phyloP scores from a whole-genome alignment of 2,329 filamentous ascomycete genomes.

The Lecanicillium sp. region DNA sequence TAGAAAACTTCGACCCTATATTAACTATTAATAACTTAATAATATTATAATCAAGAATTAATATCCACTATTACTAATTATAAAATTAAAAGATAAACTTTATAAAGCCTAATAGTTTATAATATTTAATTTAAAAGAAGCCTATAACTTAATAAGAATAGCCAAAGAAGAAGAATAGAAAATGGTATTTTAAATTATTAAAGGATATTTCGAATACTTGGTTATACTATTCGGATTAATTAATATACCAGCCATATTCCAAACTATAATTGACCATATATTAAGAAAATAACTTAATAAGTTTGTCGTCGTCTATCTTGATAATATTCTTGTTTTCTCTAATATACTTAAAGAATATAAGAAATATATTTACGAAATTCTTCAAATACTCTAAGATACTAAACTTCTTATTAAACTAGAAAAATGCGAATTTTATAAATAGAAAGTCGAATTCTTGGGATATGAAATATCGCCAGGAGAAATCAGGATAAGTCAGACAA shows the following conservation, averaged over 20 bases:
- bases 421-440: not conserved
- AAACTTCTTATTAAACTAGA: not conserved
- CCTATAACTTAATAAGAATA: not conserved
- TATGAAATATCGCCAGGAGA: not conserved
- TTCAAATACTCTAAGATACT: not conserved
- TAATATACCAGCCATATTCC: not conserved
- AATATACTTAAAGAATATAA: not conserved
- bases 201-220: not conserved
- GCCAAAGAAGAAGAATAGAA: not conserved
- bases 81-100: not conserved
- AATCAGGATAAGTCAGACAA: not conserved
- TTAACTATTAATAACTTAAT: too few species aligned
- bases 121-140: not conserved
- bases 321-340: not conserved
- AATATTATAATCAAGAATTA: not conserved
- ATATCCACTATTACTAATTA: not conserved
- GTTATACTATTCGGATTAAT: not conserved
- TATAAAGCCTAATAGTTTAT: not conserved
- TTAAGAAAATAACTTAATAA: too few species aligned
- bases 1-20: not conserved
- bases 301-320: too few species aligned
- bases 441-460: not conserved
- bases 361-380: not conserved
- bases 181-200: not conserved
- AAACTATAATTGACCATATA: too few species aligned